Base-by-base conservation (phyloP, 306 rosid species). In the Pterocarpus macrocarpus region DNA sequence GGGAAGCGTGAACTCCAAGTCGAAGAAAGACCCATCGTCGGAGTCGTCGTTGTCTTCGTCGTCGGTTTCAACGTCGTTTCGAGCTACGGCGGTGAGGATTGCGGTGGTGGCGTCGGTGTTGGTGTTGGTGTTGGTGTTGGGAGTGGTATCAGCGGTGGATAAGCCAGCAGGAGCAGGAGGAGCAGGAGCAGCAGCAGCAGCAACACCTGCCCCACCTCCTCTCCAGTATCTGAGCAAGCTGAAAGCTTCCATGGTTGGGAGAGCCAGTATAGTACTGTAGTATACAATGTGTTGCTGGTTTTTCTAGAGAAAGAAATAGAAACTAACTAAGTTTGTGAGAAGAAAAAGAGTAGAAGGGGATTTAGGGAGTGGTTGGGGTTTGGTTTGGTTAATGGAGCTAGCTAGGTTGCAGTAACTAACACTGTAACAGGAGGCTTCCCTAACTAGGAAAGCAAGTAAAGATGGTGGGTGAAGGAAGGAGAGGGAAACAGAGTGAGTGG, bases 241-340 rank as follows among this genome's bases (percentile, higher is more conserved):
- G 67, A 93, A 88, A 81, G 93, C 89, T 86, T 95, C 99, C 97
- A 91, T 95, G 77, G 98, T 89, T 76, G 99, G 95, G 91, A 89
- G 94, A 90, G 94, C 89, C 97, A 94, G 98, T 68, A 85, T 89
- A 81, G 55, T 49, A 49, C 11, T 4, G 11, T 77, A 68, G 7
- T 30, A n/a, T 7, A 64, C 69, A 72, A 79, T 56, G 74, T 14
- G 57, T 49, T 49, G 14, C 10, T 11, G 3, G 10, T 49, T 13
- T 72, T 76, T 76, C 68, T 50, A n/a, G 74, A 33, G 45, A 33
- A 55, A 39, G 43, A 36, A 43, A 5, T 7, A 22, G 28, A 0
- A 5, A 7, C 9, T 43, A 5, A 4, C 1, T 43, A 2, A 43
- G 47, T 38, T 38, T 38, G 41, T 38, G 41, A 38, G 41, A 38